Conservation (phyloP, 2,329 filamentous ascomycete genomes). For the Proliferodiscus dingleyae region DNA sequence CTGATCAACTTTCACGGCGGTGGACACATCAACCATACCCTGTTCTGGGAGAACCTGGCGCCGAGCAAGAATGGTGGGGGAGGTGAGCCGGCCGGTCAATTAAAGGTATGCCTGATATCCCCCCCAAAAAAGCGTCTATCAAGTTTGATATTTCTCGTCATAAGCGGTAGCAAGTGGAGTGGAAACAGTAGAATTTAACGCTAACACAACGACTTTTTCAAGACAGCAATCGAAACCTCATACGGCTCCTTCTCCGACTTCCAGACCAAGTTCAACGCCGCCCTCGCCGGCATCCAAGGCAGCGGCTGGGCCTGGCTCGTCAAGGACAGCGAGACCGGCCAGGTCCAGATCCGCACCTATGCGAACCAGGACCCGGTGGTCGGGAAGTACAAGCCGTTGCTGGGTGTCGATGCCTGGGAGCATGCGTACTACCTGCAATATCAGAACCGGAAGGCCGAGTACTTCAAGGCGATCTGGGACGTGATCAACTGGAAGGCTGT, state of each 20-base stretch:
- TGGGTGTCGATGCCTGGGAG: slow-evolving; percentile 94
- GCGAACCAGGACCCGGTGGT: slow-evolving; percentile 87
- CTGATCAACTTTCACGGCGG: slow-evolving; percentile 63
- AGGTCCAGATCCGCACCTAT: slow-evolving; percentile 62
- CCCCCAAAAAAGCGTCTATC: no score
- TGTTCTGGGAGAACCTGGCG: slow-evolving; percentile 67
- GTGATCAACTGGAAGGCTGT: slow-evolving; percentile 95
- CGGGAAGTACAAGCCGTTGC: slow-evolving; percentile 73
- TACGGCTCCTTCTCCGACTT: slow-evolving; percentile 50
- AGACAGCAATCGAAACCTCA: slow-evolving; percentile 33
- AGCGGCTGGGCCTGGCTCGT: slow-evolving; percentile 55
- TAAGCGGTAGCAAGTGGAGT: no score
- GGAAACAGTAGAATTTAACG: no score
- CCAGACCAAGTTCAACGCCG: slow-evolving; percentile 54
- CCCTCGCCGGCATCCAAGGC: slow-evolving; percentile 56
- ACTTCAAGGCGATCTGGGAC: slow-evolving; percentile 91
- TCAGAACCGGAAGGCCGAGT: slow-evolving; percentile 94
- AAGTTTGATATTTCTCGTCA: no score
- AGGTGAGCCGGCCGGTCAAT: slow-evolving; percentile 47
- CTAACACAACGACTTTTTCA: no score
- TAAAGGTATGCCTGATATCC: slow-evolving; percentile 32
- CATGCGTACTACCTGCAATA: slow-evolving; percentile 96
- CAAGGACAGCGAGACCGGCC: slow-evolving; percentile 48
- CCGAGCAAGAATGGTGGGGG: slow-evolving; percentile 62
- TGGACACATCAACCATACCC: slow-evolving; percentile 62